Evolutionary conservation across 441 rosid species (phyloP), one percentile per base, ranked within the genome.

Genomic region (Melastoma candidum): DNA sequence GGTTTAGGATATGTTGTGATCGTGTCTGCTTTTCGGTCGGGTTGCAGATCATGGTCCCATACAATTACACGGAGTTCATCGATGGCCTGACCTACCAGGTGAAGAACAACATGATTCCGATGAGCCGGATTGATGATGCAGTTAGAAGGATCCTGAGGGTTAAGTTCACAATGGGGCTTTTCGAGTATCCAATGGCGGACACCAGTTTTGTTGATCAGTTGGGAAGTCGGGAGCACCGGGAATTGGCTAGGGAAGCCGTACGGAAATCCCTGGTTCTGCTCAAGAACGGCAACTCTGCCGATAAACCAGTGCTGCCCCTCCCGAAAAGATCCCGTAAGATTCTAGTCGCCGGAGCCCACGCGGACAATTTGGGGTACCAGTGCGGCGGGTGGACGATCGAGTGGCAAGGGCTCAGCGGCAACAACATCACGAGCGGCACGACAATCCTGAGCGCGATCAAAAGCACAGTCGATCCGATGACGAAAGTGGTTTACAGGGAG

Each of bases 381-480:
- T 82, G 93, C 41, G 93, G 93, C 17, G 89, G 89, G n/a, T 84
- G 93, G 93, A 79, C 89, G 17, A 76, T 84, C 36, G 56, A 79
- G 46, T 77, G 86, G 83, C 81, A 79, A 44, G 89, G 89, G 13
- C 56, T 68, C 2, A 45, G 68, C 1, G 89, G 93, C 71, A 77
- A 84, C 77, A 61, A 74, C 65, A 70, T 65, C 53, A 79, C 86
- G 8, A 41, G 3, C 1, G 92, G 88, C 26, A 79, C 86, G 9
- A 84, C 88, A 43, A 74, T 84, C 61, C 81, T 82, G 49, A 58
- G 51, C 32, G 88, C 84, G 47, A 69, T 84, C 0, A 68, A 74
- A 56, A 68, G 53, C 9, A 76, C 86, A 0, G 77, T 82, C 46
- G 76, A 82, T 60, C 71, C 68, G 9, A 49, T 26, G 51, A 76